Evolutionary conservation across 2,329 filamentous ascomycete genomes (phyloP), one percentile per base, ranked within the genome.

Genomic region (Colletotrichum tropicicola): DNA sequence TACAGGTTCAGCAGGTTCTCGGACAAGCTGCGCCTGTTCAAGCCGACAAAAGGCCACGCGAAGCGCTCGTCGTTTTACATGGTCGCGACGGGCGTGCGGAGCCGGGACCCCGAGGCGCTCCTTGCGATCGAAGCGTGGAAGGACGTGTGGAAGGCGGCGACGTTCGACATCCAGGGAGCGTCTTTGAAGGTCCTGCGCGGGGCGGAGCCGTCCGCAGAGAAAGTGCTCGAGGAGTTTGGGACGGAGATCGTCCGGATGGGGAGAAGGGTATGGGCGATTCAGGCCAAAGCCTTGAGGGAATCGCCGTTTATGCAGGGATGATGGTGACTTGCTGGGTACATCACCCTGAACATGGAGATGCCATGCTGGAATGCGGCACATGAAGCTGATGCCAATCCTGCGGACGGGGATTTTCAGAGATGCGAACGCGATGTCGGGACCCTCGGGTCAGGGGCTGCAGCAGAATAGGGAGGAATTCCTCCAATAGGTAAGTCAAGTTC

Each of bases 51-150:
- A 15, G 32, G n/a, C 3, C 82, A 87, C 61, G 70, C 68, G 2
- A 82, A 72, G 19, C 73, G 79, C 4, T 83, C 80, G 0, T 86
- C 83, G 0, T 88, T 87, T 66, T 88, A 88, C 68, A 73, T 87
- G 69, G 65, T 88, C 9, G 84, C 84, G 2, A 78, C 71, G 1
- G 68, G 79, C 3, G 73, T 88, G 0, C 72, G 77, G 43, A 73
- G 74, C 5, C 41, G 72, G 4, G 63, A 67, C 17, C 44, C 68
- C 0, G 71, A 75, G 28, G 83, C 81, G n/a, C n/a, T n/a, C 0
- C 3, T 70, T 0, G 30, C 60, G 8, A 79, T 81, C 0, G 66
- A 86, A 2, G 43, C 68, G 5, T 86, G 81, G 80, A 82, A 81
- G 67, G 56, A 17, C 58, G 39, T 39, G 6, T 87, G 79, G 80